phyloP scores from a whole-genome alignment of 179 eudicot genomes.

The Nepenthes alata region DNA sequence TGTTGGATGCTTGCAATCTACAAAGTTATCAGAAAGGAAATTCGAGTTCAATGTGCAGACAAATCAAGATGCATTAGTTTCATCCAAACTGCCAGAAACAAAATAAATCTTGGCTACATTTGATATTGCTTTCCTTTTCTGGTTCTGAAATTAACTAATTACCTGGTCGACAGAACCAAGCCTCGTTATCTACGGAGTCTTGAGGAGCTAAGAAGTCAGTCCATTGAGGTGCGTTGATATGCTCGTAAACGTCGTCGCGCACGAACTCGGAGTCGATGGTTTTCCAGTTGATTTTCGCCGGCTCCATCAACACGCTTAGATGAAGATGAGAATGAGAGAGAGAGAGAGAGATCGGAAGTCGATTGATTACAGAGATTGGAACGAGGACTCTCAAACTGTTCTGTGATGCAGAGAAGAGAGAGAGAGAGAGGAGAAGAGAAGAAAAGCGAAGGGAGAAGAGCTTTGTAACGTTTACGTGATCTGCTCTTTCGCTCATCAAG shows the following conservation, averaged over 20 bases:
- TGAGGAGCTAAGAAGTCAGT: constrained; percentile 48
- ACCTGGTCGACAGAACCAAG: constrained; percentile 93
- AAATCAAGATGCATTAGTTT: no score
- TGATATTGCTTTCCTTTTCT: no score
- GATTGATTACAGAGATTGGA: no score
- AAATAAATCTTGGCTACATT: no score
- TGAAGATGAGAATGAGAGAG: background rate
- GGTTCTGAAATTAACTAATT: background rate
- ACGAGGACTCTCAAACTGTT: no score
- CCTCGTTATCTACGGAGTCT: constrained; percentile 36
- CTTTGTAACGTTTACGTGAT: background rate
- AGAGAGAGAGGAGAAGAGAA: background rate
- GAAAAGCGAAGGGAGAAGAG: constrained; percentile 2
- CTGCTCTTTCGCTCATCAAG: background rate
- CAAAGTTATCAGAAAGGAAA: no score
- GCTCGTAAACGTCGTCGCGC: constrained; percentile 52
- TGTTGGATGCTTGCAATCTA: constrained; percentile 88
- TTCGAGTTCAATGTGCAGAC: no score
- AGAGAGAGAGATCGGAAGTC: background rate
- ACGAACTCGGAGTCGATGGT: constrained; percentile 45
- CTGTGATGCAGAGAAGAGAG: no score
- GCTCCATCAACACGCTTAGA: constrained; percentile 36
- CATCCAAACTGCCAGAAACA: no score
- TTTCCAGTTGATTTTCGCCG: constrained; percentile 75
- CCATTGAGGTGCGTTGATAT: constrained; percentile 88